Evolutionary conservation across 768 basidiomycete genomes (phyloP).

Genomic region (Lactarius pseudohatsudake): DNA sequence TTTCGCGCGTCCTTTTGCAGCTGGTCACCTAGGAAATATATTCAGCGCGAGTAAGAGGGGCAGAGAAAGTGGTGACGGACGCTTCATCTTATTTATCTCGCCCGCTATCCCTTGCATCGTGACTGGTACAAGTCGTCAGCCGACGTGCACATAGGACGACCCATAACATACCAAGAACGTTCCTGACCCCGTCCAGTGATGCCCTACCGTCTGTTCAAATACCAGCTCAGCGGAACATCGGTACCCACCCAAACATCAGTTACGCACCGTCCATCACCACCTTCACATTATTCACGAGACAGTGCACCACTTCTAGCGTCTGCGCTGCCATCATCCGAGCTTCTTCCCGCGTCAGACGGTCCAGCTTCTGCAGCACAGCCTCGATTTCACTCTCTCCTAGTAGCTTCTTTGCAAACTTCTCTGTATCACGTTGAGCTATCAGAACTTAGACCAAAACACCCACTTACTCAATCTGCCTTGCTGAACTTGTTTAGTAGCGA

Average conservation of each 20-base stretch:
- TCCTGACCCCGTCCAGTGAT: neutral
- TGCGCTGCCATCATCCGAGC: neutral
- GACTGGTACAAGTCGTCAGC: neutral
- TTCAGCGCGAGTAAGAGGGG: neutral
- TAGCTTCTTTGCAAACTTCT: neutral
- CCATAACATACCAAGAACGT: neutral
- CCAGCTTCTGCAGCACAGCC: neutral
- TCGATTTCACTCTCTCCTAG: neutral
- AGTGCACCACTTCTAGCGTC: neutral
- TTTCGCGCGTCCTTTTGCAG: neutral
- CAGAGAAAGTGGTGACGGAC: neutral
- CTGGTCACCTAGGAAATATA: neutral
- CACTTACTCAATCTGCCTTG: constrained; percentile 1
- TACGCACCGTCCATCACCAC: neutral
- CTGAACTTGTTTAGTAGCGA: constrained; percentile 1
- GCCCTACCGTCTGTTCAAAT: neutral
- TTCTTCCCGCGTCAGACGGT: neutral
- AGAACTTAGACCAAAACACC: no score
- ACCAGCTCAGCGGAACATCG: neutral
- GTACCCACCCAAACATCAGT: no score
- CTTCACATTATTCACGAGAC: constrained; percentile 2
- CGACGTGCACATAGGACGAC: neutral
- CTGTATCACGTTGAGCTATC: neutral
- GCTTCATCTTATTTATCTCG: constrained; percentile 4
- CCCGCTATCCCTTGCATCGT: neutral